Base-by-base conservation (phyloP, 129 eudicot species). In the Artemisia argyi region DNA sequence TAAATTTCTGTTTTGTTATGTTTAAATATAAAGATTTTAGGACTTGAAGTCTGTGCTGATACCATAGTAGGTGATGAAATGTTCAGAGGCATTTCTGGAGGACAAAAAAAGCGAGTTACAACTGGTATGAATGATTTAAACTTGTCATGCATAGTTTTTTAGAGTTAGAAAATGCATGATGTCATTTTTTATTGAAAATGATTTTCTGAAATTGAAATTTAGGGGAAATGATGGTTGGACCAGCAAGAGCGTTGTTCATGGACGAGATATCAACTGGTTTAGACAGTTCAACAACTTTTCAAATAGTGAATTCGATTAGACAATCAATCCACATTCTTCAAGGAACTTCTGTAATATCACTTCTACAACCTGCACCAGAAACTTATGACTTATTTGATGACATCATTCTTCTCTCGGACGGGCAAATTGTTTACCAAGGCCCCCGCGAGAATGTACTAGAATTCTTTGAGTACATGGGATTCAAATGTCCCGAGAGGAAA, bases 221-320 rank as follows among this genome's bases (percentile, higher is more conserved):
- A 89, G 96, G 96, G 73, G 96, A 89, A 65, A 83, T 89, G 89
- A 58, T 89, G 80, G 96, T 89, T 55, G 96, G 96, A 60, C 96
- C 96, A 49, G 91, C 96, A 65, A 86, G 84, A 76, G 96, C 89
- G 53, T 78, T 89, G 69, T 83, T 89, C 78, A 89, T 89, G 96
- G 96, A 89, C 49, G 96, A 89, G 75, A 89, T 89, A 81, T 89
- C 96, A 22, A 89, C 96, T 66, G 96, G 96, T 48, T 76, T 89
- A 75, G 96, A 89, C 62, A 89, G 91, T 79, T 83, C 96, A 16
- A 89, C 96, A 20, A 89, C 96, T 18, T 89, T 73, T 66, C 96
- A 89, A 58, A 89, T 89, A 64, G 89, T 89, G 69, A 89, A 89
- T 62, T 83, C 91, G 7, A 79, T 89, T 30, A 83, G 74, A 74